Conservation (phyloP, 495 filamentous ascomycete species). For the Pseudomonodictys pantanalensis region DNA sequence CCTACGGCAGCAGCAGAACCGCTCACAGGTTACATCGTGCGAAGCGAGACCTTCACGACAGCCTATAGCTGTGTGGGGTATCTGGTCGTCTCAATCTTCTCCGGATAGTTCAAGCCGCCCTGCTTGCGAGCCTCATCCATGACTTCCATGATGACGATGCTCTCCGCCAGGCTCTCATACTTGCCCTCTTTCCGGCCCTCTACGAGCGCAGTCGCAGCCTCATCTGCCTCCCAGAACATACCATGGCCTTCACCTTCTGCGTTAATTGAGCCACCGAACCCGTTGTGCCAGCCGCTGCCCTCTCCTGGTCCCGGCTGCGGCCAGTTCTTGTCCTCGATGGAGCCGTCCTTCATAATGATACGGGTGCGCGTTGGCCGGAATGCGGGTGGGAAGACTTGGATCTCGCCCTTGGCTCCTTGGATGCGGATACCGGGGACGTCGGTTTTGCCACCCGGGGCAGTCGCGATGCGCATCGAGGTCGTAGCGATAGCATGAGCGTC, state of each 20-base stretch:
- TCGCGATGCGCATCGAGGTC: conserved; percentile 62
- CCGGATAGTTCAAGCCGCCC: conserved; percentile 75
- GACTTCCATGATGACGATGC: conserved; percentile 86
- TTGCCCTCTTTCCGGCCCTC: conserved; percentile 82
- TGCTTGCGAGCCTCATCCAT: conserved; percentile 89
- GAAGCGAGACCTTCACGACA: background rate
- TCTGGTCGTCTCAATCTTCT: conserved; percentile 75
- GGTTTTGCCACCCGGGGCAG: conserved; percentile 60
- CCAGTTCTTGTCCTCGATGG: conserved; percentile 40
- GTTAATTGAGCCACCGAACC: conserved; percentile 31
- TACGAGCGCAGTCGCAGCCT: conserved; percentile 74
- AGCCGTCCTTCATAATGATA: conserved; percentile 41
- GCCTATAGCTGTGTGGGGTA: conserved; percentile 46
- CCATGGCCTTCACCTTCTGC: conserved; percentile 60
- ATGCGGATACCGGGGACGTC: conserved; percentile 73
- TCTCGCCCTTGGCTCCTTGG: conserved; percentile 82
- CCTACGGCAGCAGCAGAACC: background rate
- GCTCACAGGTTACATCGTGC: background rate
- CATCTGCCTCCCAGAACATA: conserved; percentile 97
- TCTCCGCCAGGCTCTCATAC: conserved; percentile 72
- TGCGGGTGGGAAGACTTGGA: conserved; percentile 74
- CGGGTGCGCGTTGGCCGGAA: conserved; percentile 65
- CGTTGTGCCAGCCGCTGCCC: conserved; percentile 31
- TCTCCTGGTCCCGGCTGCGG: conserved; percentile 48
- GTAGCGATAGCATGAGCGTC: conserved; percentile 73